Evolutionary conservation across 306 rosid genomes (phyloP).

Genomic region (Medicago arabica): DNA sequence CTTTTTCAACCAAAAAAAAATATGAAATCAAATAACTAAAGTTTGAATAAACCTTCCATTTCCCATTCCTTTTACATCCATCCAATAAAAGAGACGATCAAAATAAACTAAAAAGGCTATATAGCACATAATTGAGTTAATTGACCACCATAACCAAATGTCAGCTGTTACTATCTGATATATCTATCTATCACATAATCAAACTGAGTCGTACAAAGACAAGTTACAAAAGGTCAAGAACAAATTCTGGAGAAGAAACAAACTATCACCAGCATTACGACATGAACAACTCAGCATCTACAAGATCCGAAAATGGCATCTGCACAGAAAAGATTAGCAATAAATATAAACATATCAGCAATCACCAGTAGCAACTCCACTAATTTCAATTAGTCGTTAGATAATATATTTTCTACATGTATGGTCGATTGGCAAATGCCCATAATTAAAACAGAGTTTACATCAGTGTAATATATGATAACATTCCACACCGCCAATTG

Average conservation of each 20-base stretch:
- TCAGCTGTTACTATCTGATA: not conserved
- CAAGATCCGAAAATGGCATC: conserved; percentile 84
- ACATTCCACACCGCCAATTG: conserved; percentile 3
- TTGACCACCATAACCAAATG: conserved; percentile 31
- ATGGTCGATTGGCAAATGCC: not conserved
- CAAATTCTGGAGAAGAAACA: conserved; percentile 32
- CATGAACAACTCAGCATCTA: conserved; percentile 45
- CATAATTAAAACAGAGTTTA: not conserved
- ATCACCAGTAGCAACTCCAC: not conserved
- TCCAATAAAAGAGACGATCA: conserved; percentile 2
- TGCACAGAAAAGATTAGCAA: conserved; percentile 48
- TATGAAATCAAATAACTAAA: not conserved
- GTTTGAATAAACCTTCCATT: not conserved
- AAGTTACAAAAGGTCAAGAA: conserved; percentile 6
- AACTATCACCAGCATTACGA: conserved; percentile 19
- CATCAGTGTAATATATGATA: not conserved
- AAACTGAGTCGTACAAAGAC: conserved; percentile 6
- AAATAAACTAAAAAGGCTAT: not conserved
- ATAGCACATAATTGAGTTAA: conserved; percentile 1
- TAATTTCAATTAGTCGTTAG: not conserved
- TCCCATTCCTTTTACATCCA: not conserved
- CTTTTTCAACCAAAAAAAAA: not conserved
- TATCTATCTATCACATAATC: not conserved
- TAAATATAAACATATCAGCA: conserved; percentile 24
- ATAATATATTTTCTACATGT: not conserved